Base-by-base conservation (phyloP, 139 green algal genomes). In the Coccomyxa sp. region DNA sequence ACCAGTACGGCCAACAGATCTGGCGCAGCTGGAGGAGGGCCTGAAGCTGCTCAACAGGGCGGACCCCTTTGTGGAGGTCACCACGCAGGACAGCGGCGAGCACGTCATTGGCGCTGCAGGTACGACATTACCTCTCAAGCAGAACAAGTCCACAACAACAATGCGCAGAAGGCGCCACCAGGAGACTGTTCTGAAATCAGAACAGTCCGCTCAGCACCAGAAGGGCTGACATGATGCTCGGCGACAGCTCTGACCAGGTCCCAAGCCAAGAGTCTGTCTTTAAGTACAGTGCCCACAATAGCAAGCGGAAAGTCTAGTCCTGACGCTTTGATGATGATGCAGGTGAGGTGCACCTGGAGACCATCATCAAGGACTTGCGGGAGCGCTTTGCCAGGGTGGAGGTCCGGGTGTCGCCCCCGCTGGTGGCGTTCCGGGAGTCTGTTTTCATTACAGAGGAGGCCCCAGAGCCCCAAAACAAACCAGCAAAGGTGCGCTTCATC, bases 301-400 rank as follows among this genome's bases (percentile, higher is more conserved):
- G n/a, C n/a, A n/a, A n/a, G n/a, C n/a, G n/a, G n/a, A n/a, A n/a
- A n/a, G n/a, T n/a, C n/a, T n/a, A n/a, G n/a, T n/a, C n/a, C n/a
- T n/a, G n/a, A n/a, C n/a, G n/a, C n/a, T n/a, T n/a, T n/a, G n/a
- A n/a, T n/a, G n/a, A n/a, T n/a, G n/a, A n/a, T n/a, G 55, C 94
- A 75, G 96, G 96, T 0, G 96, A 99, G 85, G 95, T 99, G 73
- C 96, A 99, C 87, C 82, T 99, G 75, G 93, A 98, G 88, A 97
- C 92, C 7, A 96, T 93, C 78, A 82, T 99, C 68, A 95, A 97
- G 81, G 96, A 99, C 84, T 86, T 99, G 69, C 78, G 79, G 80
- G 93, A 98, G 83, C 80, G 94, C 12, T 99, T 99, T 86, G 96
- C 96, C 0, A 74, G 86, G 8, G 82, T 97, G 1, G 81, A 97